Conservation (phyloP, 2,329 filamentous ascomycete species). For the Stachybotrys chlorohalonatus region DNA sequence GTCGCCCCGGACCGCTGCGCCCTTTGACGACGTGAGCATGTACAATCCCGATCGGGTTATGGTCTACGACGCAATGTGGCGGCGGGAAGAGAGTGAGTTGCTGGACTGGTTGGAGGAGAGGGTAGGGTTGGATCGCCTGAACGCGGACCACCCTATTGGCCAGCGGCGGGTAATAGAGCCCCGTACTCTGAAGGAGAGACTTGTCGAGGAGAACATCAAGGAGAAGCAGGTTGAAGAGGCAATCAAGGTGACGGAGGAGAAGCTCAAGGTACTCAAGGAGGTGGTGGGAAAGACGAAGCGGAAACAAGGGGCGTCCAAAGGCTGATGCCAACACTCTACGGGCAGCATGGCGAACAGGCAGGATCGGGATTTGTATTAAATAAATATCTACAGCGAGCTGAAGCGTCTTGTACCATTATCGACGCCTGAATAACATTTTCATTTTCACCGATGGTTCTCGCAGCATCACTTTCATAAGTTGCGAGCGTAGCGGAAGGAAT, state of each 20-base stretch:
- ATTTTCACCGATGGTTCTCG: too few relatives aligned
- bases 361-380: neutral
- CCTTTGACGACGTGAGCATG: slow-evolving; percentile 23
- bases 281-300: slow-evolving; percentile 47
- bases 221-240: slow-evolving; percentile 70
- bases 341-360: neutral
- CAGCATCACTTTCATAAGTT: too few relatives aligned
- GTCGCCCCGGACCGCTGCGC: slow-evolving; percentile 24
- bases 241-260: slow-evolving; percentile 79
- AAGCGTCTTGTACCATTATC: too few relatives aligned
- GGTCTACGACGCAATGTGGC: slow-evolving; percentile 92
- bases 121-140: slow-evolving; percentile 58
- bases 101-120: slow-evolving; percentile 93
- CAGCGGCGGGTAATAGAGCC: slow-evolving; percentile 43
- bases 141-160: slow-evolving; percentile 18
- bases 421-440: too few relatives aligned
- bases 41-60: slow-evolving; percentile 56
- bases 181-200: slow-evolving; percentile 49
- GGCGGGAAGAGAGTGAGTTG: slow-evolving; percentile 73
- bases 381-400: too few relatives aligned
- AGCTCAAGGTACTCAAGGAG: slow-evolving; percentile 65
- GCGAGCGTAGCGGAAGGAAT: too few relatives aligned
- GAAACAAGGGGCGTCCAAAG: neutral
- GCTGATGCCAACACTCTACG: neutral
- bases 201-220: slow-evolving; percentile 53